Conservation (phyloP, 768 basidiomycete species). For the Podaxis pistillaris region DNA sequence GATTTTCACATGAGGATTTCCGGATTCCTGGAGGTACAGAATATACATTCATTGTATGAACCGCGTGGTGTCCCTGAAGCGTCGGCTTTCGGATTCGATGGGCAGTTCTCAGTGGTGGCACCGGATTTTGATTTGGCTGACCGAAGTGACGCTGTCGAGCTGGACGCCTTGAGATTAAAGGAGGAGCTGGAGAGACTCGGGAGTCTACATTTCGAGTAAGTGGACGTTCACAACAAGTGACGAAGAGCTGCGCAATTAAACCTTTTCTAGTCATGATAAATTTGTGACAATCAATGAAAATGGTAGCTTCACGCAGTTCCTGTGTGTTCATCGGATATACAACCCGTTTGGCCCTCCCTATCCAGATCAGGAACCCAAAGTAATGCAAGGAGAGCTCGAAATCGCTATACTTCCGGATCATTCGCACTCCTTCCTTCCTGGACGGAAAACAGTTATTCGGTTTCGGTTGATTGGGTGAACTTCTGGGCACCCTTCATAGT, state of each 20-base stretch:
- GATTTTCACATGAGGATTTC: slow-evolving; percentile 25
- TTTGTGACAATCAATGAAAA: slow-evolving; percentile 29
- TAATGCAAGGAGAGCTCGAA: slow-evolving; percentile 56
- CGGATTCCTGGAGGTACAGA: slow-evolving; percentile 36
- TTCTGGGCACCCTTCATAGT: no score
- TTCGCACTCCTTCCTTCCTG: slow-evolving; percentile 51
- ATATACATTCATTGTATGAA: slow-evolving; percentile 31
- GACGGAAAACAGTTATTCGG: slow-evolving; percentile 51
- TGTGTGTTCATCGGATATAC: slow-evolving; percentile 29
- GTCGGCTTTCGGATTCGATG: slow-evolving; percentile 44
- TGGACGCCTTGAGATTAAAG: slow-evolving; percentile 29
- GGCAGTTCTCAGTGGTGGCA: slow-evolving; percentile 49
- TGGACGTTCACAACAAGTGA: slow-evolving; percentile 8
- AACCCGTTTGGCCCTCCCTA: slow-evolving; percentile 15
- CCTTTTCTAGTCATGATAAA: slow-evolving; percentile 26
- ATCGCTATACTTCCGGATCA: slow-evolving; percentile 50
- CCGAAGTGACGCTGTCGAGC: slow-evolving; percentile 29
- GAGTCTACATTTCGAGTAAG: slow-evolving; percentile 35
- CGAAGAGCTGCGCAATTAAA: background rate
- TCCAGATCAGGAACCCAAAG: slow-evolving; percentile 12
- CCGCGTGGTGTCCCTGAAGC: slow-evolving; percentile 5
- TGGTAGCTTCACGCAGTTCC: slow-evolving; percentile 37
- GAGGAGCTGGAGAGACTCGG: slow-evolving; percentile 32
- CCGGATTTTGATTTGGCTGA: slow-evolving; percentile 35
- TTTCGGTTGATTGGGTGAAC: slow-evolving; percentile 49